A percentile compares a stretch with the other conserved stretches of the same genome.
phyloP scores from a whole-genome alignment of 495 filamentous ascomycete genomes.

The Aspergillus egyptiacus region DNA sequence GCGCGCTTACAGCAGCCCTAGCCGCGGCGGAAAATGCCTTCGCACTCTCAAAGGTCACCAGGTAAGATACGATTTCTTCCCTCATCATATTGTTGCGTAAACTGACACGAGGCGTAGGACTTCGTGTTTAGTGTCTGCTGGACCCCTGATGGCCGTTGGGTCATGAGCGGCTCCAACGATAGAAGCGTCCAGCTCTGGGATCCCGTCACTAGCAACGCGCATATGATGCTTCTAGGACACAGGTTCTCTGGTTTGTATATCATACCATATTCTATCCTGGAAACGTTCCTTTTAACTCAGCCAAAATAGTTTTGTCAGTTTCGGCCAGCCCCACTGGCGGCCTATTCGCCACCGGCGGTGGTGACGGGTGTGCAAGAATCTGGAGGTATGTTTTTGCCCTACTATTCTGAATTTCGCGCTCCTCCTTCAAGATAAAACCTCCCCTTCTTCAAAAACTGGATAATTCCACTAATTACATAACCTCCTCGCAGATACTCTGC shows the following conservation, averaged over 20 bases:
- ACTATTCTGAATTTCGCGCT: not conserved
- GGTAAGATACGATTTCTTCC: conserved; percentile 44
- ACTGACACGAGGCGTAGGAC: conserved; percentile 49
- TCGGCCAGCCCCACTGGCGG: conserved; percentile 75
- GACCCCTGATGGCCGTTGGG: conserved; percentile 83
- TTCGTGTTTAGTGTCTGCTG: conserved; percentile 86
- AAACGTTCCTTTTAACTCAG: conserved; percentile 12
- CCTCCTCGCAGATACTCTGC: conserved; percentile 33
- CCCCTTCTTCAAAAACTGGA: conserved; percentile 1
- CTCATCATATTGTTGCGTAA: not conserved
- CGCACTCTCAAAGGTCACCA: conserved; percentile 90
- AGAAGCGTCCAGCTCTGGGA: conserved; percentile 93
- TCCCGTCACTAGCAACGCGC: conserved; percentile 75
- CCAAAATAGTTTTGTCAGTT: conserved; percentile 70
- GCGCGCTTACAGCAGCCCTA: conserved; percentile 53
- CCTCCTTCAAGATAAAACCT: not conserved
- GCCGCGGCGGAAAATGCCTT: conserved; percentile 74
- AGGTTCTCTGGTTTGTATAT: conserved; percentile 67
- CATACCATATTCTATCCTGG: not conserved
- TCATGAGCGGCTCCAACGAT: conserved; percentile 87
- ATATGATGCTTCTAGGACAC: conserved; percentile 90
- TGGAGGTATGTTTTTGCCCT: conserved; percentile 59
- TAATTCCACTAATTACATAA: not conserved
- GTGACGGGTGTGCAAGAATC: conserved; percentile 86
- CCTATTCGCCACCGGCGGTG: conserved; percentile 81